These are phyloP conservation scores for apple (Malus domestica) DNA, from an alignment of 306 rosid genomes.

Conservation along the genomic window ASM211411v1 NC_041800.1:6542501-6543000, in stretches of 20 bases:
- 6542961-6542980: background rate
- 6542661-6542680: conserved; percentile 70
- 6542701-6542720: conserved; percentile 57
- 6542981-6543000: background rate
- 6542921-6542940: conserved; percentile 7
- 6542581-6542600: background rate
- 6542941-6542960: background rate
- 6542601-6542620: background rate
- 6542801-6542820: background rate
- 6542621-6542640: background rate
- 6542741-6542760: conserved; percentile 1
- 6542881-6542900: conserved; percentile 83
- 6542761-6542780: background rate
- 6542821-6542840: background rate
- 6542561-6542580: background rate
- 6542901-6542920: conserved; percentile 86
- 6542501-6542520: background rate
- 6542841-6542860: conserved; percentile 74
- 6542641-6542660: conserved; percentile 28
- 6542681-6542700: conserved; percentile 78
- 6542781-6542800: background rate
- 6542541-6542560: background rate
- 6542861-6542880: conserved; percentile 74
- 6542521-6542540: background rate
- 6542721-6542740: conserved; percentile 1